phyloP scores from a whole-genome alignment of 2,329 filamentous ascomycete species.

The Myrmaecium sp. region DNA sequence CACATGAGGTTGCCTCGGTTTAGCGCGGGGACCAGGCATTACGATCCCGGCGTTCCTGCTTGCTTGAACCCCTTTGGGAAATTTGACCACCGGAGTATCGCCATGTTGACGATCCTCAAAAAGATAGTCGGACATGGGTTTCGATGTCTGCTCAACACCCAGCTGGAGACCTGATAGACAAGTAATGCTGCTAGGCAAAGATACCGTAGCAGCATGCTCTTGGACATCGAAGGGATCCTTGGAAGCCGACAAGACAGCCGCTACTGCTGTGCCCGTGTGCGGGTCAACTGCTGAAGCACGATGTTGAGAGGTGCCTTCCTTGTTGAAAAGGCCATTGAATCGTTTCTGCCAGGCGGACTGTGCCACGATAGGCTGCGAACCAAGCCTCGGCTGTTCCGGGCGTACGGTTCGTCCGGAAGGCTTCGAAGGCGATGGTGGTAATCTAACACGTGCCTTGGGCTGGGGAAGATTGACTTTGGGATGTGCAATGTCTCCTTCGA shows the following conservation, averaged over 20 bases:
- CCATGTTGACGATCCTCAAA: slow-evolving; percentile 10
- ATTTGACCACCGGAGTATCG: too few species aligned
- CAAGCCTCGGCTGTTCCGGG: slow-evolving; percentile 14
- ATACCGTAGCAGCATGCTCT: slow-evolving; percentile 47
- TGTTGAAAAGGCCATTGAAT: slow-evolving; percentile 53
- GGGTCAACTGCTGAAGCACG: slow-evolving; percentile 19
- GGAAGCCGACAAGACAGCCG: slow-evolving; percentile 50
- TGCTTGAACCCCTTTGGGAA: too few species aligned
- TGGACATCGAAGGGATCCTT: slow-evolving; percentile 39
- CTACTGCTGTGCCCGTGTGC: slow-evolving; percentile 23
- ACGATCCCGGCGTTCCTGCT: too few species aligned
- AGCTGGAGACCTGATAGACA: too few species aligned
- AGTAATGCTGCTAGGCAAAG: slow-evolving; percentile 35
- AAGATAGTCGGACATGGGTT: slow-evolving; percentile 9
- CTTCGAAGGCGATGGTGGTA: slow-evolving; percentile 44
- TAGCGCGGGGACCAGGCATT: too few species aligned
- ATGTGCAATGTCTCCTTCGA: slow-evolving; percentile 45
- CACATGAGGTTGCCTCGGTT: too few species aligned
- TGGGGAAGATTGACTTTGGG: slow-evolving; percentile 55
- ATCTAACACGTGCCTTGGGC: slow-evolving; percentile 59
- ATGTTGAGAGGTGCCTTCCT: too few species aligned
- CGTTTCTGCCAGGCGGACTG: slow-evolving; percentile 54
- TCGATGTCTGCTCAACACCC: slow-evolving; percentile 11
- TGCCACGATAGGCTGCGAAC: slow-evolving; percentile 21
- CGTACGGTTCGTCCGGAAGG: slow-evolving; percentile 23